These are phyloP conservation scores for Kodamaea jinghongensis DNA, from an alignment of 805 yeast species.

Conservation along the genomic window DNA sequence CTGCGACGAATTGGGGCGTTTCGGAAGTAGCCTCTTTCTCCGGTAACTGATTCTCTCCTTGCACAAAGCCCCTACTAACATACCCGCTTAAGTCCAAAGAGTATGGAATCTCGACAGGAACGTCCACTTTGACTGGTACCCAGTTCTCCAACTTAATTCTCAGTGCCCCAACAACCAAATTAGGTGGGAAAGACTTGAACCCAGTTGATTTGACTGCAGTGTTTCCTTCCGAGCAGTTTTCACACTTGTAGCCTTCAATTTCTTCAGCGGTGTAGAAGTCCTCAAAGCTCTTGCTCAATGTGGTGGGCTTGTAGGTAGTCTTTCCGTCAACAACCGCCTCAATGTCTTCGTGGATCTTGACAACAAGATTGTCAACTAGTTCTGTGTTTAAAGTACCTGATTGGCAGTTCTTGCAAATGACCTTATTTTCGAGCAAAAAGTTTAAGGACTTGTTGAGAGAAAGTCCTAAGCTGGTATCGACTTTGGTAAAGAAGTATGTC, in stretches of 20 bases:
- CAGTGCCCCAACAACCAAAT: slow-evolving; percentile 68
- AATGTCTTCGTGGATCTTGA: slow-evolving; percentile 52
- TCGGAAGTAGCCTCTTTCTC: slow-evolving; percentile 5
- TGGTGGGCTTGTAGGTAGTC: slow-evolving; percentile 38
- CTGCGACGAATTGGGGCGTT: slow-evolving; percentile 45
- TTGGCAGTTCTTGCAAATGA: slow-evolving; percentile 57
- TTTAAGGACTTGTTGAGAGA: slow-evolving; percentile 58
- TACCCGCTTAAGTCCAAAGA: slow-evolving; percentile 44
- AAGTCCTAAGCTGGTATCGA: slow-evolving; percentile 47
- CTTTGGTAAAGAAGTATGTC: slow-evolving; percentile 58
- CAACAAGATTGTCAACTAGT: slow-evolving; percentile 59
- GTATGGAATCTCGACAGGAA: slow-evolving; percentile 58
- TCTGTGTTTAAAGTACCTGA: slow-evolving; percentile 58
- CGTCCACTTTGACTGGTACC: slow-evolving; percentile 82
- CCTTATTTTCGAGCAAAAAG: slow-evolving; percentile 62
- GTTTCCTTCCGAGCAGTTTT: slow-evolving; percentile 41
- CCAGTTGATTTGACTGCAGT: slow-evolving; percentile 43
- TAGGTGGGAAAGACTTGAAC: slow-evolving; percentile 66
- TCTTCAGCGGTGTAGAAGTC: slow-evolving; percentile 46
- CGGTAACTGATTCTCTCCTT: slow-evolving; percentile 24
- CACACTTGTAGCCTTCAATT: slow-evolving; percentile 62
- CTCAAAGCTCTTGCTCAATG: slow-evolving; percentile 49
- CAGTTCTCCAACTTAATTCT: slow-evolving; percentile 83
- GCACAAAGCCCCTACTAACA: slow-evolving; percentile 39
- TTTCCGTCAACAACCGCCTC: slow-evolving; percentile 42